phyloP scores from a whole-genome alignment of 1,284 basidiomycete species.

The Trametes pubescens region DNA sequence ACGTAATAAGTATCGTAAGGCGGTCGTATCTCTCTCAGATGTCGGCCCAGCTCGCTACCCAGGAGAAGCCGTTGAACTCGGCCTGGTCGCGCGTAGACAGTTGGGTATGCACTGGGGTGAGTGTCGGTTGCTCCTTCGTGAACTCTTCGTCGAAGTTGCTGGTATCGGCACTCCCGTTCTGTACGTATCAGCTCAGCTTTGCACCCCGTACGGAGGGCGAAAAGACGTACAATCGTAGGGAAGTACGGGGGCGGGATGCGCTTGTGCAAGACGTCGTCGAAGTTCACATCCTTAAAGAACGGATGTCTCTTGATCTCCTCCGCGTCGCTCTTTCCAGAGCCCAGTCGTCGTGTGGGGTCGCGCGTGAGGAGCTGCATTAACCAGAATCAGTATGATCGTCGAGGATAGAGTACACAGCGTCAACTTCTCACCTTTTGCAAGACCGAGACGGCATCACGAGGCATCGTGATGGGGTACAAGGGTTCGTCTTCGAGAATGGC shows the following conservation, averaged over 20 bases:
- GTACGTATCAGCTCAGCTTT: conserved; percentile 29
- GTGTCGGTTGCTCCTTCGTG: conserved; percentile 94
- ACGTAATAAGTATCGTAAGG: conserved; percentile 42
- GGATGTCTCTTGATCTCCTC: conserved; percentile 98
- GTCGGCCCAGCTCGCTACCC: conserved; percentile 84
- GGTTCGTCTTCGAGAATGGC: conserved; percentile 99
- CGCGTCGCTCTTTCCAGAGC: conserved; percentile 93
- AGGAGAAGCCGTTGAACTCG: conserved; percentile 97
- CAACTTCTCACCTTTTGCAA: conserved; percentile 78
- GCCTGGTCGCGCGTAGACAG: conserved; percentile 92
- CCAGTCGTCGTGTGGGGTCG: conserved; percentile 93
- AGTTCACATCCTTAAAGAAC: conserved; percentile 98
- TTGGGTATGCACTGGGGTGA: conserved; percentile 97
- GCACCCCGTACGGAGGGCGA: conserved; percentile 18
- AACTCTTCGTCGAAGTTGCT: conserved; percentile 98
- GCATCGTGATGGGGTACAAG: conserved; percentile 99
- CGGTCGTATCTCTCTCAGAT: conserved; percentile 45
- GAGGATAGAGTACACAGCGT: not conserved
- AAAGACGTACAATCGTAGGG: conserved; percentile 90
- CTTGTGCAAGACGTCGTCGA: conserved; percentile 96
- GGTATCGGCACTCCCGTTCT: conserved; percentile 84
- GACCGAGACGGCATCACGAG: conserved; percentile 95
- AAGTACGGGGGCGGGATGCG: conserved; percentile 97
- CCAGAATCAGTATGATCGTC: not conserved
- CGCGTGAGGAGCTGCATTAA: conserved; percentile 84